phyloP scores from a whole-genome alignment of 495 filamentous ascomycete genomes.

The Trichoderma orchidacearum region DNA sequence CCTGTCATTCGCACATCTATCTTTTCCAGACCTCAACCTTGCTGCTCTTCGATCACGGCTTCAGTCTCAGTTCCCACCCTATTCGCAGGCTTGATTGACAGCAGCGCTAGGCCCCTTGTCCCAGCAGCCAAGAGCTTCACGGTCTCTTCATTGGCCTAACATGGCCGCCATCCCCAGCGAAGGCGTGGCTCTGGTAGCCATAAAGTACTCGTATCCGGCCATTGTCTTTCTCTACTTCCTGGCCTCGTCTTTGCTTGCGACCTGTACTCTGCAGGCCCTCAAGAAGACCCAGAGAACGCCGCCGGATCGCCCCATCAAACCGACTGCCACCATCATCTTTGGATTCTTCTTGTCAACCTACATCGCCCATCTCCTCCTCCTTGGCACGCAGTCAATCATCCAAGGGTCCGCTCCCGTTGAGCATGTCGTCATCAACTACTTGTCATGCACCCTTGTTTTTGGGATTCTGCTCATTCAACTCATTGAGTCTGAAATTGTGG shows the following conservation, averaged over 20 bases:
- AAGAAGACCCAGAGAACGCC: slow-evolving; percentile 14
- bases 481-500: slow-evolving; percentile 27
- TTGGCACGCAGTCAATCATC: slow-evolving; percentile 24
- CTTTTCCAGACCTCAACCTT: background rate
- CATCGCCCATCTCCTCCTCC: slow-evolving; percentile 29
- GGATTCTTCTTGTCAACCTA: slow-evolving; percentile 32
- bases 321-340: slow-evolving; percentile 33
- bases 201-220: slow-evolving; percentile 43
- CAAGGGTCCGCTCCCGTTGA: slow-evolving; percentile 17
- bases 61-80: background rate
- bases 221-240: slow-evolving; percentile 42
- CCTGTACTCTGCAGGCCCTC: slow-evolving; percentile 41
- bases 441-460: slow-evolving; percentile 42
- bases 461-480: slow-evolving; percentile 39
- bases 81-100: background rate
- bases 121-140: background rate
- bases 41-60: background rate
- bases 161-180: background rate
- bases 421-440: slow-evolving; percentile 33
- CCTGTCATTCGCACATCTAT: background rate
- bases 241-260: slow-evolving; percentile 30
- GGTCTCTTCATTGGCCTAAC: background rate
- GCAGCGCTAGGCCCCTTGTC: background rate
- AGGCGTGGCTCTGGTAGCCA: slow-evolving; percentile 9
- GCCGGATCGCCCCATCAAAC: slow-evolving; percentile 26